Percentiles rank a stretch among this genome's conserved stretches.
These are phyloP conservation scores for Ophiostoma tasmaniense DNA, from an alignment of 2,329 filamentous ascomycete genomes.

Conservation along the genomic window DNA sequence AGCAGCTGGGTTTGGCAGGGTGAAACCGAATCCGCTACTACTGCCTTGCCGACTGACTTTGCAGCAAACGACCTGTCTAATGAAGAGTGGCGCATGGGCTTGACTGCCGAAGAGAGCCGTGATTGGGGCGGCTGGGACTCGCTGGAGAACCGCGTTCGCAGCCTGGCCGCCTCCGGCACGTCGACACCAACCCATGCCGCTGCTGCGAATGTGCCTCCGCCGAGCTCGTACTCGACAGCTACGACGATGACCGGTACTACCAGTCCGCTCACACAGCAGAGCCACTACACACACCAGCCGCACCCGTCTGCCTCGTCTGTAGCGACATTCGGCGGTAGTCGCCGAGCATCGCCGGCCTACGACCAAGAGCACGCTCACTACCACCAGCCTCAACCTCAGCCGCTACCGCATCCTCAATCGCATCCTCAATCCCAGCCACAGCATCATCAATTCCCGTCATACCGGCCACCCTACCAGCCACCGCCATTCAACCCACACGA, in stretches of 20 bases:
- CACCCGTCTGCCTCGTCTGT: background rate
- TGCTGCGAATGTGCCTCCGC: constrained; percentile 19
- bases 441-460: background rate
- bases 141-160: constrained; percentile 55
- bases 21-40: constrained; percentile 30
- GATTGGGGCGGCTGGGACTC: constrained; percentile 78
- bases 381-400: background rate
- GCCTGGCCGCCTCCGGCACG: constrained; percentile 36
- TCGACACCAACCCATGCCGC: constrained; percentile 22
- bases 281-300: constrained; percentile 16
- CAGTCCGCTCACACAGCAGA: constrained; percentile 6
- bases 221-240: constrained; percentile 7
- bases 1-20: constrained; percentile 78
- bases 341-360: background rate
- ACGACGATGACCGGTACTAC: constrained; percentile 6
- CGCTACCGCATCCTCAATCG: background rate
- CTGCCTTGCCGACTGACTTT: constrained; percentile 14
- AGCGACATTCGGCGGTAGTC: constrained; percentile 12
- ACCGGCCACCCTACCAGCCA: background rate
- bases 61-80: constrained; percentile 31
- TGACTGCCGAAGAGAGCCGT: constrained; percentile 48
- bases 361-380: constrained; percentile 14
- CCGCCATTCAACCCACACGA: background rate
- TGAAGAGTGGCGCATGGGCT: constrained; percentile 42
- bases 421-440: background rate